Conservation (phyloP, 208 protist genomes). For the Acanthamoeba royreba region DNA sequence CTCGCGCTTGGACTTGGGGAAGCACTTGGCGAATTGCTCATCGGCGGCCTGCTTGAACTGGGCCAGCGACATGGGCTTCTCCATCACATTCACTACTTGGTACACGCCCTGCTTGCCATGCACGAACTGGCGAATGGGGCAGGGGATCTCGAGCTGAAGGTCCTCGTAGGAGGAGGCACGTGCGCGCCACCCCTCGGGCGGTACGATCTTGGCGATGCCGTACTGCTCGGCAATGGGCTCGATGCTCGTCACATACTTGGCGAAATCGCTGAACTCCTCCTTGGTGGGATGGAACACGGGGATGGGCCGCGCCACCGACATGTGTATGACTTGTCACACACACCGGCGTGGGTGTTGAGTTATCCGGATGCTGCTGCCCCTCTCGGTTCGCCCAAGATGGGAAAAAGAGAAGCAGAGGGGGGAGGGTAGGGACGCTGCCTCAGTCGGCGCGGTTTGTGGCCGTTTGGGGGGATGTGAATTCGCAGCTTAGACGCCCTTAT, state of each 20-base stretch:
- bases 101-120: neutral
- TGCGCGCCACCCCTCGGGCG: neutral
- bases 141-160: neutral
- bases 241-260: neutral
- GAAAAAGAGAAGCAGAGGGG: too few species aligned
- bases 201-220: slow-evolving; percentile 47
- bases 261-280: slow-evolving; percentile 27
- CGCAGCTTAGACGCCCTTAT: too few species aligned
- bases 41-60: neutral
- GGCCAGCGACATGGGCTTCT: neutral
- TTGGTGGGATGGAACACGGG: neutral
- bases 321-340: too few species aligned
- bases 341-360: too few species aligned
- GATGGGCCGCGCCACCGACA: neutral
- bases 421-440: too few species aligned
- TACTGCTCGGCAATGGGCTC: neutral
- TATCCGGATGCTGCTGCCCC: too few species aligned
- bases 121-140: neutral
- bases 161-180: neutral
- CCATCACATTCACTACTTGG: slow-evolving; percentile 6
- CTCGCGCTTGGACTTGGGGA: neutral
- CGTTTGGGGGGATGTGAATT: too few species aligned
- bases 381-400: too few species aligned
- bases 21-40: neutral
- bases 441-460: too few species aligned